Conservation (phyloP, 306 rosid species). For the Cucumis cinereus region DNA sequence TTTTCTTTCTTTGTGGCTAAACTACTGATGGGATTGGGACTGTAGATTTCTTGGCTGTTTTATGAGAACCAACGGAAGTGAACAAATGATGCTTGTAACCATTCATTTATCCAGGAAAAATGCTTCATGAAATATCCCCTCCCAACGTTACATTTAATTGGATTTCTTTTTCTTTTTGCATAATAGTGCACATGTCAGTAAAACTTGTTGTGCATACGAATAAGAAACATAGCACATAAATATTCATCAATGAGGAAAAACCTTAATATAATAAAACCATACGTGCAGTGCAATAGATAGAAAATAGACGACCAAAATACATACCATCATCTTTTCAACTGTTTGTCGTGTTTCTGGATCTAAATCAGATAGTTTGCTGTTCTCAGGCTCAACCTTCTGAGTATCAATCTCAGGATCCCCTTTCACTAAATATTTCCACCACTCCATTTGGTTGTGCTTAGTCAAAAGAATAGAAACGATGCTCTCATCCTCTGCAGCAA, state of each 20-base stretch:
- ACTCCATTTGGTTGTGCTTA: slow-evolving; percentile 88
- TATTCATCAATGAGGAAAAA: not conserved
- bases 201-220: not conserved
- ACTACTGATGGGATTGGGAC: not conserved
- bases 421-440: slow-evolving; percentile 89
- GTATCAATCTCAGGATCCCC: slow-evolving; percentile 90
- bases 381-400: slow-evolving; percentile 85
- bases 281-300: not conserved
- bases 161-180: not conserved
- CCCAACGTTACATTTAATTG: not conserved
- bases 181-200: not conserved
- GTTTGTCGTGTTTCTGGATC: slow-evolving; percentile 84
- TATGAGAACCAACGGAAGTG: not conserved
- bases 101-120: not conserved
- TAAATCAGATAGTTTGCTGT: slow-evolving; percentile 73
- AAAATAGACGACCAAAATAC: not conserved
- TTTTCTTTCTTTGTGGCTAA: no score
- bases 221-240: not conserved
- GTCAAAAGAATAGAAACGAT: slow-evolving; percentile 71
- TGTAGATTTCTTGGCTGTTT: not conserved
- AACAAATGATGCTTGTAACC: not conserved
- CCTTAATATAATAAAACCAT: not conserved
- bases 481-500: slow-evolving; percentile 78
- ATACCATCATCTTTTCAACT: slow-evolving; percentile 96
- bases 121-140: not conserved